phyloP scores from a whole-genome alignment of 2,329 filamentous ascomycete genomes.

The Paraconiothyrium sp. region DNA sequence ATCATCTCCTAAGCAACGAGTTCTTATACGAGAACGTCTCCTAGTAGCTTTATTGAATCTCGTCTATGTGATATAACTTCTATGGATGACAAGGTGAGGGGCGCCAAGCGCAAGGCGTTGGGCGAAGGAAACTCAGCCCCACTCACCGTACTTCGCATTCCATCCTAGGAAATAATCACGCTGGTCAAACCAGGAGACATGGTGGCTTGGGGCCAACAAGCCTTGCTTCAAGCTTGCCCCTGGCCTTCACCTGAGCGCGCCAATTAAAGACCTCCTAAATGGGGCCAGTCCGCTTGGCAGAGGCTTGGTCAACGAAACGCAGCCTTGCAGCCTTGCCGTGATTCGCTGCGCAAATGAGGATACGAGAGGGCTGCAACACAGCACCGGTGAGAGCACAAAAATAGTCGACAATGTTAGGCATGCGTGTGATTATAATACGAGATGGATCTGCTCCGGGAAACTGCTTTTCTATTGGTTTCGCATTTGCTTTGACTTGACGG shows the following conservation, averaged over 20 bases:
- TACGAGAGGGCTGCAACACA: conserved; percentile 24
- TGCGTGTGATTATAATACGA: conserved; percentile 20
- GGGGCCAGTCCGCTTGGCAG: conserved; percentile 28
- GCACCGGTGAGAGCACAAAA: conserved; percentile 22
- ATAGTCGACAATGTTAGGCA: conserved; percentile 21
- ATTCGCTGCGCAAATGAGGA: conserved; percentile 28
- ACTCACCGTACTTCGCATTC: conserved; percentile 31
- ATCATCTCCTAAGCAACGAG: too few species aligned
- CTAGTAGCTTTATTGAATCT: too few species aligned
- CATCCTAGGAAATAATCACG: too few species aligned
- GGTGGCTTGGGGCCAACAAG: conserved; percentile 14
- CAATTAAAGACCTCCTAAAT: conserved; percentile 20
- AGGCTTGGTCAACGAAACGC: conserved; percentile 17
- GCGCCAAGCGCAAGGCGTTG: neutral
- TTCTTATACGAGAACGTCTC: too few species aligned
- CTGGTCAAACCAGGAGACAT: conserved; percentile 2
- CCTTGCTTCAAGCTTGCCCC: conserved; percentile 15
- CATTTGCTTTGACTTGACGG: neutral
- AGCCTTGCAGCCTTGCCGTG: conserved; percentile 9
- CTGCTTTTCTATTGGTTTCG: neutral
- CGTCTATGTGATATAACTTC: too few species aligned
- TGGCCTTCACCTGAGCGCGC: conserved; percentile 15
- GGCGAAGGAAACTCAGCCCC: neutral
- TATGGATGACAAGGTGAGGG: too few species aligned
- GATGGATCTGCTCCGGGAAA: conserved; percentile 24